These are phyloP conservation scores for Aegle marmelos DNA, from an alignment of 345 rosid species.

Conservation along the genomic window DNA sequence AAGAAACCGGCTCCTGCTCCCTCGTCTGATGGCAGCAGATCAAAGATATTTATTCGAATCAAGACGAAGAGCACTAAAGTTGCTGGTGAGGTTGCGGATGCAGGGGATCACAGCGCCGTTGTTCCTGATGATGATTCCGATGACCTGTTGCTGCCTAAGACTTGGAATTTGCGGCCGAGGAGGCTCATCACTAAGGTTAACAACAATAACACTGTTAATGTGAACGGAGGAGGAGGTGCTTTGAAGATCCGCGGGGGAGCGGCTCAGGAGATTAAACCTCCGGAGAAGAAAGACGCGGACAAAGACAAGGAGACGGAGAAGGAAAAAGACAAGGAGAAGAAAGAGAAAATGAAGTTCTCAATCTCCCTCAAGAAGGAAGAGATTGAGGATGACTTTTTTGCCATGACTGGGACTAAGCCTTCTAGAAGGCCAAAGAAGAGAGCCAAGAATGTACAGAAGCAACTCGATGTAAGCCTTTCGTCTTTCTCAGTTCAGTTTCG, in stretches of 20 bases:
- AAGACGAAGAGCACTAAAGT: constrained; percentile 31
- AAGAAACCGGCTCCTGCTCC: constrained; percentile 30
- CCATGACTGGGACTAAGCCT: constrained; percentile 73
- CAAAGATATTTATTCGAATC: constrained; percentile 50
- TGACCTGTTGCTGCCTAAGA: constrained; percentile 45
- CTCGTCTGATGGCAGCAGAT: constrained; percentile 29
- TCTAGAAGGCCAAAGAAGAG: constrained; percentile 70
- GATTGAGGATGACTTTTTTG: constrained; percentile 68
- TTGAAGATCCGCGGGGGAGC: constrained; percentile 28
- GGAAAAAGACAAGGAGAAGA: constrained; percentile 24
- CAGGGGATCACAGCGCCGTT: constrained; percentile 38
- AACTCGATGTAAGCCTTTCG: constrained; percentile 43
- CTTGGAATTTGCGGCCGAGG: constrained; percentile 79
- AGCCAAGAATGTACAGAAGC: constrained; percentile 65
- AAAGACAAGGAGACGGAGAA: constrained; percentile 1
- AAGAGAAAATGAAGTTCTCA: constrained; percentile 51
- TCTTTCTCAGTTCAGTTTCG: background rate
- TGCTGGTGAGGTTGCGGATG: constrained; percentile 20
- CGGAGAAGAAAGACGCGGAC: constrained; percentile 27
- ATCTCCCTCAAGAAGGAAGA: constrained; percentile 58
- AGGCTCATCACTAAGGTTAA: constrained; percentile 31
- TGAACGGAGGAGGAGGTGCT: constrained; percentile 19
- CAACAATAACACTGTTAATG: constrained; percentile 14
- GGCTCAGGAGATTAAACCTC: constrained; percentile 27
- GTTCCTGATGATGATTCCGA: constrained; percentile 27